A percentile compares a stretch with the other conserved stretches of the same genome.
Conservation (phyloP, 257 asterid species). For the Fraxinus pennsylvanica region DNA sequence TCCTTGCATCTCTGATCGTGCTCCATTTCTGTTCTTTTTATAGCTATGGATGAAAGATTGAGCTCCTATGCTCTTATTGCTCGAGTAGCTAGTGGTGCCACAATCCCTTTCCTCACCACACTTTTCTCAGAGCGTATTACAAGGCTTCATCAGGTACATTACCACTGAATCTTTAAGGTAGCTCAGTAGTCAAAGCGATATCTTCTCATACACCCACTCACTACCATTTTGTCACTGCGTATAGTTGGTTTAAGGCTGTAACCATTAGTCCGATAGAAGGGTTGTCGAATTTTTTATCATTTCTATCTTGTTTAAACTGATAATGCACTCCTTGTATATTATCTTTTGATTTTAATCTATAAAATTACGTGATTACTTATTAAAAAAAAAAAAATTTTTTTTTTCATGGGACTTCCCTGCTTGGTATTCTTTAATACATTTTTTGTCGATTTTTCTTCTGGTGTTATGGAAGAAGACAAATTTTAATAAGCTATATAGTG, state of each 20-base stretch:
- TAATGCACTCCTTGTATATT: no score
- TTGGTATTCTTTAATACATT: background rate
- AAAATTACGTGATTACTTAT: no score
- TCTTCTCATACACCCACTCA: background rate
- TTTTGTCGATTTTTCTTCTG: background rate
- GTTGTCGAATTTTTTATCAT: no score
- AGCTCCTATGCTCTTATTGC: constrained; percentile 96
- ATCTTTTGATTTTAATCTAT: no score
- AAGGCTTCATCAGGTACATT: constrained; percentile 75
- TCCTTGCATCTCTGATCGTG: constrained; percentile 23
- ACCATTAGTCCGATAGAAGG: no score
- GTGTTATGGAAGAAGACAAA: background rate
- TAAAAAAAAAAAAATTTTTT: no score
- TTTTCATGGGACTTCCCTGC: constrained; percentile 11
- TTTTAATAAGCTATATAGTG: background rate
- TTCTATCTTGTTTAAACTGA: no score
- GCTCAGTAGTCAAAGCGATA: constrained; percentile 10
- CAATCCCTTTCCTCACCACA: constrained; percentile 67
- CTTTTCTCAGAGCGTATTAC: constrained; percentile 66
- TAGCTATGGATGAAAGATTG: constrained; percentile 98
- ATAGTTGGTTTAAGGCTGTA: no score
- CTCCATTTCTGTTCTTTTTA: constrained; percentile 33
- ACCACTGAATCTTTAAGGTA: background rate
- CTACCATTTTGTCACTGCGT: background rate
- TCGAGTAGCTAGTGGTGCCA: constrained; percentile 72